Conservation (phyloP, 805 yeast species). For the Candida caryicola region DNA sequence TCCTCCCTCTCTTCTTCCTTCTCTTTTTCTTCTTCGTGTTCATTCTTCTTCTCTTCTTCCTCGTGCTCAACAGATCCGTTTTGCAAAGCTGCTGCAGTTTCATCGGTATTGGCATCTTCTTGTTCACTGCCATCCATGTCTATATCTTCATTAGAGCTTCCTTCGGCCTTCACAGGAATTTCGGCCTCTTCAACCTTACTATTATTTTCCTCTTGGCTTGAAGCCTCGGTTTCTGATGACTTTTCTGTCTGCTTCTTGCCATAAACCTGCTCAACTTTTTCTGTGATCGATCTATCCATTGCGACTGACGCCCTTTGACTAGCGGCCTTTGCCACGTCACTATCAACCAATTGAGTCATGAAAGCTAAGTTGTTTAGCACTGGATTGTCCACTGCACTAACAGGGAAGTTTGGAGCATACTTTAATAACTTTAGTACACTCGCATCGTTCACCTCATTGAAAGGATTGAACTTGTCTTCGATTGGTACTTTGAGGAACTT, state of each 20-base stretch:
- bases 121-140: slow-evolving; percentile 3
- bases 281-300: slow-evolving; percentile 42
- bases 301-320: slow-evolving; percentile 58
- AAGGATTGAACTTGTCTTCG: slow-evolving; percentile 59
- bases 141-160: background rate
- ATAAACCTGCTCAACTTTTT: slow-evolving; percentile 35
- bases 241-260: slow-evolving; percentile 12
- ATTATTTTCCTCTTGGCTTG: slow-evolving; percentile 7
- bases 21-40: slow-evolving; percentile 15
- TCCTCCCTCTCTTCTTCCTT: slow-evolving; percentile 12
- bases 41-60: slow-evolving; percentile 6
- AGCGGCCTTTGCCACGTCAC: slow-evolving; percentile 81
- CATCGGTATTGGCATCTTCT: slow-evolving; percentile 1
- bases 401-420: slow-evolving; percentile 81
- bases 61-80: slow-evolving; percentile 1
- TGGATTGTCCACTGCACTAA: slow-evolving; percentile 85
- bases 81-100: slow-evolving; percentile 3
- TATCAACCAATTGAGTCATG: slow-evolving; percentile 79
- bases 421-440: slow-evolving; percentile 69
- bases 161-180: slow-evolving; percentile 1
- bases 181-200: slow-evolving; percentile 7
- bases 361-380: slow-evolving; percentile 90
- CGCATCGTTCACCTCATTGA: slow-evolving; percentile 40
- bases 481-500: slow-evolving; percentile 78
- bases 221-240: slow-evolving; percentile 7